Conservation (phyloP, 202 grass and related monocot genomes). For the Setaria italica region DNA sequence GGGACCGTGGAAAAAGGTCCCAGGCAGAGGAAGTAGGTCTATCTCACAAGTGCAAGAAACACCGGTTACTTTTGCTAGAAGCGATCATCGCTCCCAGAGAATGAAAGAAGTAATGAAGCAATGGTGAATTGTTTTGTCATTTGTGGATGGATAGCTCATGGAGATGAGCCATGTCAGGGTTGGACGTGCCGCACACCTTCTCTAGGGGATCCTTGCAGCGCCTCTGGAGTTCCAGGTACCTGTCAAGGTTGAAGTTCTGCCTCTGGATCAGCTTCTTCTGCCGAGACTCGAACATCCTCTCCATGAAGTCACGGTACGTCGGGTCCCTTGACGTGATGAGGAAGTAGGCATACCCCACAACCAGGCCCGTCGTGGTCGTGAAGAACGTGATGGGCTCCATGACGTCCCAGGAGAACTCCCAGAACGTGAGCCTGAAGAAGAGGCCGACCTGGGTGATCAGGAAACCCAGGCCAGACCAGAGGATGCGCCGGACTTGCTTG, state of each 20-base stretch:
- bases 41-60: constrained; percentile 51
- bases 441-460: constrained; percentile 81
- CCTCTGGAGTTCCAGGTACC: constrained; percentile 85
- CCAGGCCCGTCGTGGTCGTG: constrained; percentile 71
- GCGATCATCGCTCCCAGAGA: constrained; percentile 34
- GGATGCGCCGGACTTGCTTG: constrained; percentile 88
- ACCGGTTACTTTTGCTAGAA: constrained; percentile 38
- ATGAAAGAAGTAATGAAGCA: constrained; percentile 36
- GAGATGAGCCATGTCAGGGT: constrained; percentile 52
- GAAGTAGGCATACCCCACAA: constrained; percentile 90
- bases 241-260: constrained; percentile 72
- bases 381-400: constrained; percentile 99
- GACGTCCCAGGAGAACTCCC: constrained; percentile 99
- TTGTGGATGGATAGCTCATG: constrained; percentile 68
- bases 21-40: constrained; percentile 16
- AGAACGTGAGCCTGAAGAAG: constrained; percentile 97
- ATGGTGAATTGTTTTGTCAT: constrained; percentile 55
- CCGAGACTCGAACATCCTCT: constrained; percentile 77
- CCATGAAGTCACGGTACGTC: constrained; percentile 92
- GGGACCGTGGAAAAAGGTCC: constrained; percentile 35
- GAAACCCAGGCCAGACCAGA: constrained; percentile 85
- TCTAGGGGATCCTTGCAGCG: constrained; percentile 75
- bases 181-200: constrained; percentile 52
- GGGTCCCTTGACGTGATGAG: constrained; percentile 93
- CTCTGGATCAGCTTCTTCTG: constrained; percentile 84